Percentiles rank a stretch among this genome's conserved stretches.
Conservation (phyloP, 176 grass and related monocot species). For the Ampelocalamus luodianensis region DNA sequence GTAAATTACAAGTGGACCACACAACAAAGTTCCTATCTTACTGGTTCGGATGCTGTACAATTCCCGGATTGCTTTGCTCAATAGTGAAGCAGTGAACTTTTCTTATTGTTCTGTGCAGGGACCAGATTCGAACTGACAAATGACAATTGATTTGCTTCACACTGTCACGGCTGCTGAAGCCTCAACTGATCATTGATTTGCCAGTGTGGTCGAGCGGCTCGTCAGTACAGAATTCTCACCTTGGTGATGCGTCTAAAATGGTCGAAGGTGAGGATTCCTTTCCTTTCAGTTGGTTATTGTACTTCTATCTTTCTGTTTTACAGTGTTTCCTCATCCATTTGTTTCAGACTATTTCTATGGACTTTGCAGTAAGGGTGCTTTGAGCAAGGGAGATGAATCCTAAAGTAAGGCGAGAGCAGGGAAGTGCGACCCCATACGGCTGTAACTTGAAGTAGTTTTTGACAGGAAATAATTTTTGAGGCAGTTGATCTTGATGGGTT, state of each 20-base stretch:
- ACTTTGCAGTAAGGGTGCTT: not conserved
- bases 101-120: constrained; percentile 23
- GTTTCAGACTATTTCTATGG: not conserved
- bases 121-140: constrained; percentile 10
- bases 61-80: constrained; percentile 6
- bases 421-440: not conserved
- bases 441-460: constrained; percentile 16
- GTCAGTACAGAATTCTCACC: not conserved
- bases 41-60: not conserved
- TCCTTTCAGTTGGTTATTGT: not conserved
- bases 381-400: too few relatives aligned
- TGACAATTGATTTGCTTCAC: not conserved
- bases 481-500: not conserved
- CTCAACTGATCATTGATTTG: not conserved
- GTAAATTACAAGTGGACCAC: not conserved
- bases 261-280: not conserved
- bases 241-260: not conserved
- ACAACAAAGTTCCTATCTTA: not conserved
- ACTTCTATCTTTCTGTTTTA: not conserved
- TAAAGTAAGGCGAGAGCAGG: not conserved
- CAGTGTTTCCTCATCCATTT: not conserved
- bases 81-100: not conserved
- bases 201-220: not conserved
- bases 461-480: not conserved
- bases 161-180: not conserved